A percentile compares a stretch with the other conserved stretches of the same genome.
Conservation (phyloP, 768 basidiomycete genomes). For the Dendrothele bispora region DNA sequence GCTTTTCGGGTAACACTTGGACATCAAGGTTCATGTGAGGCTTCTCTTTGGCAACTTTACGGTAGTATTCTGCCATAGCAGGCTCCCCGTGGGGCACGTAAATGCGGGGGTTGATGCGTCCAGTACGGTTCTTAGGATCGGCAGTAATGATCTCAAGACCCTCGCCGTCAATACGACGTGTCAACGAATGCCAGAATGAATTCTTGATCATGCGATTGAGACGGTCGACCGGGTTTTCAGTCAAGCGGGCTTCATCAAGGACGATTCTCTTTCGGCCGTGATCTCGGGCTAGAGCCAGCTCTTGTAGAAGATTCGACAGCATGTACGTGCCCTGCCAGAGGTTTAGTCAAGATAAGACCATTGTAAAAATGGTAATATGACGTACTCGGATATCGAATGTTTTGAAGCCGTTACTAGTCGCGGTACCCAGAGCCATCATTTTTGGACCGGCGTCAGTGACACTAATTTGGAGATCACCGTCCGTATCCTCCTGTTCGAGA, state of each 20-base stretch:
- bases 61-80: conserved; percentile 94
- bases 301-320: conserved; percentile 98
- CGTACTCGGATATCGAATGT: conserved; percentile 91
- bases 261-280: conserved; percentile 95
- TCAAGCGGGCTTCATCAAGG: conserved; percentile 96
- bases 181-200: conserved; percentile 98
- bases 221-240: conserved; percentile 96
- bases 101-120: conserved; percentile 86
- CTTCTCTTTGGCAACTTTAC: conserved; percentile 85
- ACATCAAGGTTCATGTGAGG: conserved; percentile 95
- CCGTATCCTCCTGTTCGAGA: conserved; percentile 97
- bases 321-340: conserved; percentile 89
- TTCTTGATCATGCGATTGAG: conserved; percentile 96
- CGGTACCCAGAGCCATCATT: conserved; percentile 93
- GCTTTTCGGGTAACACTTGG: conserved; percentile 81
- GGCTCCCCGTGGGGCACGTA: conserved; percentile 95
- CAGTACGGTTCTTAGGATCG: conserved; percentile 96
- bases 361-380: conserved; percentile 6
- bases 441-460: conserved; percentile 97
- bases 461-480: conserved; percentile 95
- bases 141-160: conserved; percentile 97
- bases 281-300: conserved; percentile 93
- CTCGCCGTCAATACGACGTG: conserved; percentile 94
- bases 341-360: conserved; percentile 6
- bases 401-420: conserved; percentile 97